Evolutionary conservation across 1,284 basidiomycete genomes (phyloP).

Genomic region (Amylostereum areolatum): DNA sequence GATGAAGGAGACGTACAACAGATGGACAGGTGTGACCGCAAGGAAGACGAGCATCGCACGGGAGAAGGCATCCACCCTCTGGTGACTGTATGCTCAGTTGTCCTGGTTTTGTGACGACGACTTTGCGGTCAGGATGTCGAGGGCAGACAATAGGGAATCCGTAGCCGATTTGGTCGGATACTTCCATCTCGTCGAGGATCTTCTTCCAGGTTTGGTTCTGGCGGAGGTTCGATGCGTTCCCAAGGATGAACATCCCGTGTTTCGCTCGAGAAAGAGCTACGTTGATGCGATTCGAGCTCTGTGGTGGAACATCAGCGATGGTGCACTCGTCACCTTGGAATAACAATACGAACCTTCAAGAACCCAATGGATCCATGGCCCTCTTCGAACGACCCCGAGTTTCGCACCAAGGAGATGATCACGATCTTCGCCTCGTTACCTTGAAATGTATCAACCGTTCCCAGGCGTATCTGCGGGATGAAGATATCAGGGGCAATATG

Average conservation of each 20-base stretch:
- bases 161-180: constrained; percentile 38
- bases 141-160: constrained; percentile 55
- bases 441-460: constrained; percentile 77
- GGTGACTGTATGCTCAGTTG: constrained; percentile 49
- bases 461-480: constrained; percentile 46
- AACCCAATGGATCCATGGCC: constrained; percentile 56
- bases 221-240: constrained; percentile 51
- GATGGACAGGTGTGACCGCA: constrained; percentile 69
- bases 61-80: constrained; percentile 62
- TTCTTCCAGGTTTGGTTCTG: constrained; percentile 52
- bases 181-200: constrained; percentile 51
- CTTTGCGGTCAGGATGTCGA: constrained; percentile 42
- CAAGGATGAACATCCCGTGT: constrained; percentile 67
- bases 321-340: too few relatives aligned
- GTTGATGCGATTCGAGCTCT: constrained; percentile 43
- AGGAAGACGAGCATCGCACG: constrained; percentile 49
- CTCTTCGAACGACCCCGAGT: constrained; percentile 39
- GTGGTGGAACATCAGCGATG: background rate
- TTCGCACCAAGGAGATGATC: constrained; percentile 67
- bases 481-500: background rate
- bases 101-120: constrained; percentile 44
- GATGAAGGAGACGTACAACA: too few relatives aligned
- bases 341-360: too few relatives aligned
- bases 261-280: constrained; percentile 73
- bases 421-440: constrained; percentile 67